phyloP scores from a whole-genome alignment of 169 alveolate genomes.

The Plasmodium cynomolgi region DNA sequence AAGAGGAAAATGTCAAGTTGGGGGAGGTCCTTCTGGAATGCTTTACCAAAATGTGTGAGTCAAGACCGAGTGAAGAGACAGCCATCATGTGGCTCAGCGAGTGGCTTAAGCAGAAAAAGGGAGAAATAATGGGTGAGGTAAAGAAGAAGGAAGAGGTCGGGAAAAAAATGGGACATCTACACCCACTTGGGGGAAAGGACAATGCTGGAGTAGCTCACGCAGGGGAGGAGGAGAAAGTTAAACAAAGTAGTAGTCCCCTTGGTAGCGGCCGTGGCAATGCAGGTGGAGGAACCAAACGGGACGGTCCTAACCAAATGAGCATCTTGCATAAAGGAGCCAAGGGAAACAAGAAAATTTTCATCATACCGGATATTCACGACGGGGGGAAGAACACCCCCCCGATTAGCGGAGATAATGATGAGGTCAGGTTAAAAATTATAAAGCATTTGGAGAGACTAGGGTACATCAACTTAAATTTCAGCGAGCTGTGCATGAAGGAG shows the following conservation, averaged over 20 bases:
- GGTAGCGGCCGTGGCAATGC: neutral
- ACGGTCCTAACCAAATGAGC: neutral
- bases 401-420: conserved; percentile 3
- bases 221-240: neutral
- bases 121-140: neutral
- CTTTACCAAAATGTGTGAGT: conserved; percentile 27
- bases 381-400: neutral
- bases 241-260: neutral
- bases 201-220: neutral
- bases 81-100: conserved; percentile 43
- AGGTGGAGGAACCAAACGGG: neutral
- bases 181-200: neutral
- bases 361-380: conserved; percentile 32
- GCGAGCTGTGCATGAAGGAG: conserved; percentile 58
- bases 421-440: neutral
- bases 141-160: conserved; percentile 1
- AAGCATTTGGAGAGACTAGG: conserved; percentile 52
- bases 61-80: conserved; percentile 16
- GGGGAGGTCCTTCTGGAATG: conserved; percentile 39
- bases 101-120: conserved; percentile 41
- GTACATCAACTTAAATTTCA: conserved; percentile 38
- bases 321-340: neutral
- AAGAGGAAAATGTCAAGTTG: conserved; percentile 47
- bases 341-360: conserved; percentile 15
- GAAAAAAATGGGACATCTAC: neutral